phyloP scores from a whole-genome alignment of 495 filamentous ascomycete genomes.

The Wilcoxina mikolae region DNA sequence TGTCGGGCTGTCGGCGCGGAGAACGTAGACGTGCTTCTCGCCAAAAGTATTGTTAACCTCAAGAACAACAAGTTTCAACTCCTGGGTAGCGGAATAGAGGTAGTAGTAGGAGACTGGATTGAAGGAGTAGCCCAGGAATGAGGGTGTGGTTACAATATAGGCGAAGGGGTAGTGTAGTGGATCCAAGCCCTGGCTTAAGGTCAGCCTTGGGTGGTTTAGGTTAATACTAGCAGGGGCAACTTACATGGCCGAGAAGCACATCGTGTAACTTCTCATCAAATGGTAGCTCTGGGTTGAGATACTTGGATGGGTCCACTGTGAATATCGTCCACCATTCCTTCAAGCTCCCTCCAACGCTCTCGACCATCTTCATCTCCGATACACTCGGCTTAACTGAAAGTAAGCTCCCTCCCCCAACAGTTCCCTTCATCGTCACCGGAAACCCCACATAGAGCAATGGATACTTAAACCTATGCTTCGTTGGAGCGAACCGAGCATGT shows the following conservation, averaged over 20 bases:
- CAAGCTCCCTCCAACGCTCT: slow-evolving; percentile 14
- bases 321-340: slow-evolving; percentile 33
- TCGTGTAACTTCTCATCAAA: slow-evolving; percentile 32
- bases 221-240: slow-evolving; percentile 15
- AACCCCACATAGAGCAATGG: slow-evolving; percentile 52
- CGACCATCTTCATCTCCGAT: slow-evolving; percentile 14
- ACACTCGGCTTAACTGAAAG: slow-evolving; percentile 37
- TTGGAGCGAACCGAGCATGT: slow-evolving; percentile 47
- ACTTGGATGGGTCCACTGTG: slow-evolving; percentile 42
- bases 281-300: slow-evolving; percentile 48
- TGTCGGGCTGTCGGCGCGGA: slow-evolving; percentile 30
- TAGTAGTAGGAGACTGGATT: slow-evolving; percentile 75
- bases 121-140: slow-evolving; percentile 55
- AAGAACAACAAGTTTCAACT: slow-evolving; percentile 51
- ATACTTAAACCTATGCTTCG: slow-evolving; percentile 49
- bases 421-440: slow-evolving; percentile 46
- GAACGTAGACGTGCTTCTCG: slow-evolving; percentile 51
- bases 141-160: slow-evolving; percentile 55
- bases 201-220: background rate
- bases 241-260: slow-evolving; percentile 23
- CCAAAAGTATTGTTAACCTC: slow-evolving; percentile 71
- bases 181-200: slow-evolving; percentile 16
- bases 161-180: slow-evolving; percentile 37
- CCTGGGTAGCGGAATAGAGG: slow-evolving; percentile 44
- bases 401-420: slow-evolving; percentile 37